Base-by-base conservation (phyloP, 768 basidiomycete species). In the Cyathus striatus region DNA sequence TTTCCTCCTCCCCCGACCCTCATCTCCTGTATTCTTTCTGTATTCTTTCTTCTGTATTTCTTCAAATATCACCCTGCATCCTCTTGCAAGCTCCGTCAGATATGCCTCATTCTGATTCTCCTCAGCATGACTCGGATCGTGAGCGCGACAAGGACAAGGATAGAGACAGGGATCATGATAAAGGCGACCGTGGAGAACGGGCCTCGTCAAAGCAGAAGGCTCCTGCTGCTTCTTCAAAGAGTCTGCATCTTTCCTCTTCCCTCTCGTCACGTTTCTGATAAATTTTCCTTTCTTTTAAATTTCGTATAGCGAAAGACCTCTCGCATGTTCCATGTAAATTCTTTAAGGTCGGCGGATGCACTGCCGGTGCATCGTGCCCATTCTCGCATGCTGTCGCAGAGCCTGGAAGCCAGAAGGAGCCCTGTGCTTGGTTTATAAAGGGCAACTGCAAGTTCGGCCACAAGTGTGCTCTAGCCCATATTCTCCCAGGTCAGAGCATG, bases 321-420 rank as follows among this genome's bases (percentile, higher is more conserved):
- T 90, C 89, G 2, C 93, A 96, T 73, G 95, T 98, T 12, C 94
- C 94, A 1, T 98, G 95, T 72, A 90, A 95, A 68, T 97, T 97
- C 78, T 96, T 83, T 80, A 90, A 87, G 58, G 86, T 90, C 49
- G 91, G 93, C 24, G 85, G 83, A 10, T 98, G 94, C 64, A 95
- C 93, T 3, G 94, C 94, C 7, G 94, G 94, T 24, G 70, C 89
- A 3, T 86, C 88, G 2, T 98, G 95, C 62, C 91, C 90, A n/a
- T 98, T 98, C 76, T 93, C 92, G 22, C 95, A 98, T 62, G 58
- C 62, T 45, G 54, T 72, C 5, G 65, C 76, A 45, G 88, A 91
- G 51, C 83, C 90, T 22, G 86, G 90, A 3, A 78, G 78, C 35
- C 79, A 80, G 48, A 90, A 90, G 60, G 88, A 88, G 49, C 77